Conservation (phyloP, 139 green algal genomes). For the Mesotaenium endlicherianum region DNA sequence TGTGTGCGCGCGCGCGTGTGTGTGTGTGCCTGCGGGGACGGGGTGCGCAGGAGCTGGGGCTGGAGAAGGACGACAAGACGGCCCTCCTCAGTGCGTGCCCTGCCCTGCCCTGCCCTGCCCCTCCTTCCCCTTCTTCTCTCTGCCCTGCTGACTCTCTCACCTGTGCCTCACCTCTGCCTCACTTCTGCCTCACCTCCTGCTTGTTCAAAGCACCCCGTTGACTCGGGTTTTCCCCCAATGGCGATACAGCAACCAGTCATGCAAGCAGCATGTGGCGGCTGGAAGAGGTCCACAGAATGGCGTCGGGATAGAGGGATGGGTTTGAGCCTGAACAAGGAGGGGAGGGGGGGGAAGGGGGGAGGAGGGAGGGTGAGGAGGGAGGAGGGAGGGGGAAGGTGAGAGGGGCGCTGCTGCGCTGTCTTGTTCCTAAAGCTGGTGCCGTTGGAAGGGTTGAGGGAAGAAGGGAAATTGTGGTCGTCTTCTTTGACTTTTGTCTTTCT, state of each 20-base stretch:
- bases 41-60: constrained; percentile 69
- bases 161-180: not conserved
- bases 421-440: too few relatives aligned
- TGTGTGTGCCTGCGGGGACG: too few relatives aligned
- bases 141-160: not conserved
- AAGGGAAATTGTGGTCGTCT: not conserved
- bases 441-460: too few relatives aligned
- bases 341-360: not conserved
- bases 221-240: too few relatives aligned
- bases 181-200: not conserved
- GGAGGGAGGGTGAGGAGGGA: not conserved
- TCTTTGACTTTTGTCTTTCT: constrained; percentile 4
- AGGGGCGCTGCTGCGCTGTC: too few relatives aligned
- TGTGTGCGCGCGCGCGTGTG: too few relatives aligned
- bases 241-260: too few relatives aligned
- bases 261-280: too few relatives aligned
- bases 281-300: too few relatives aligned
- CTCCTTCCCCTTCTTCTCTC: not conserved
- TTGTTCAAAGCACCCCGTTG: too few relatives aligned
- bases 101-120: not conserved
- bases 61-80: constrained; percentile 97
- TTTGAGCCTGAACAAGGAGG: too few relatives aligned
- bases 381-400: not conserved
- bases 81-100: constrained; percentile 66
- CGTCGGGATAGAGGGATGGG: too few relatives aligned